A percentile compares a stretch with the other conserved stretches of the same genome.
Conservation (phyloP, 2,329 filamentous ascomycete species). For the Xylariaceae sp. region DNA sequence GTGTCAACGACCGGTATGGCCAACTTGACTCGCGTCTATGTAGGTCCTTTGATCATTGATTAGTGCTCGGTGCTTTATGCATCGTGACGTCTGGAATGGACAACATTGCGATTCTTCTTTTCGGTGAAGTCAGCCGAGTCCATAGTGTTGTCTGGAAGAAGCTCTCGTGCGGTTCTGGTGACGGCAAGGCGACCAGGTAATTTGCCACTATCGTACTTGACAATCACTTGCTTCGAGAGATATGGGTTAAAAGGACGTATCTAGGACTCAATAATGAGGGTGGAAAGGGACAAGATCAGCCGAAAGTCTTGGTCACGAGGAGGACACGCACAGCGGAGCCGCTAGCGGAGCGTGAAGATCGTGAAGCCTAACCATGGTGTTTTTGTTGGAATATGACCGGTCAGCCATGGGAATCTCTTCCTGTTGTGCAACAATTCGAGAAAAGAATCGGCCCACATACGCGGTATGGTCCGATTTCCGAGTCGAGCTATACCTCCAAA, state of each 20-base stretch:
- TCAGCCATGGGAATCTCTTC: constrained; percentile 14
- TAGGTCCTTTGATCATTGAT: constrained; percentile 14
- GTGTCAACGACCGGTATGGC: not conserved
- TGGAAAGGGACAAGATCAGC: constrained; percentile 27
- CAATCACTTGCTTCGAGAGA: not conserved
- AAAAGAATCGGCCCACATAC: constrained; percentile 21
- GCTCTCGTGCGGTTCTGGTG: constrained; percentile 13
- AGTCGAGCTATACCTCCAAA: constrained; percentile 12
- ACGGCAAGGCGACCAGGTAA: constrained; percentile 1
- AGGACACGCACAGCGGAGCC: constrained; percentile 16
- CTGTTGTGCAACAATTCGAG: constrained; percentile 8
- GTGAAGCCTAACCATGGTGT: constrained; percentile 9
- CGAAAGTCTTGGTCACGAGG: constrained; percentile 27
- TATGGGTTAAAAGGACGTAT: constrained; percentile 8
- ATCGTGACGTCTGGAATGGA: constrained; percentile 3
- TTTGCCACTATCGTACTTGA: constrained; percentile 2
- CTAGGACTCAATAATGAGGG: constrained; percentile 12
- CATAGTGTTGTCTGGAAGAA: not conserved
- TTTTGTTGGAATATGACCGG: constrained; percentile 23
- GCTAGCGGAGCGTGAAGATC: constrained; percentile 19
- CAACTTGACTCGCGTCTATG: constrained; percentile 11
- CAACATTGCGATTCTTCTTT: constrained; percentile 13
- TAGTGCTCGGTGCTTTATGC: constrained; percentile 4
- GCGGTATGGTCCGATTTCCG: constrained; percentile 15
- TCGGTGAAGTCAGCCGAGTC: constrained; percentile 19